Evolutionary conservation across 805 yeast genomes (phyloP).

Genomic region (Wickerhamiella bombiphila): DNA sequence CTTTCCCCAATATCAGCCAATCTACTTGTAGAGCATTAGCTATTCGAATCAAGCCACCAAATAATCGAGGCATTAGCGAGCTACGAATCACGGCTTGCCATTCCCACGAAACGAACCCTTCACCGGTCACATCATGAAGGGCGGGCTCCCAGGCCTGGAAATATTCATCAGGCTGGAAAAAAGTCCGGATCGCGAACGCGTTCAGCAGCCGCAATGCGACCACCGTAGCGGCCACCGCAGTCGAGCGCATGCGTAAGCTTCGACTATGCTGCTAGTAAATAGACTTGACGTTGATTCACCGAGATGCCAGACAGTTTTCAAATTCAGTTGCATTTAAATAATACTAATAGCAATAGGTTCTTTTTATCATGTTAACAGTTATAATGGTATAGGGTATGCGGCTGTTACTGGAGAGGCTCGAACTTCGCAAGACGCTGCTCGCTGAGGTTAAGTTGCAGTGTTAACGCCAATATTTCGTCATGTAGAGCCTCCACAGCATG

Average conservation of each 20-base stretch:
- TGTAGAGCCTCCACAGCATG: slow-evolving; percentile 44
- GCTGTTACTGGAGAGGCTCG: background rate
- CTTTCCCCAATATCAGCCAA: slow-evolving; percentile 37
- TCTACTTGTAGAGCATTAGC: slow-evolving; percentile 25
- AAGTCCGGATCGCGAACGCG: slow-evolving; percentile 51
- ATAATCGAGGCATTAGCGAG: slow-evolving; percentile 63
- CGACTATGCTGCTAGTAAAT: no score
- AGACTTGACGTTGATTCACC: no score
- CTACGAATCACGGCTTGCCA: slow-evolving; percentile 69
- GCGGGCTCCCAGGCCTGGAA: slow-evolving; percentile 93
- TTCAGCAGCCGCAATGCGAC: slow-evolving; percentile 35
- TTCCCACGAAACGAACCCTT: slow-evolving; percentile 89
- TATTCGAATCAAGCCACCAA: slow-evolving; percentile 32
- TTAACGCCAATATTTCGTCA: slow-evolving; percentile 49
- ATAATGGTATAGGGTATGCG: background rate
- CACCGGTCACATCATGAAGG: slow-evolving; percentile 54
- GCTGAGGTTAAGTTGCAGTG: slow-evolving; percentile 41
- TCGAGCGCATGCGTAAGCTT: no score
- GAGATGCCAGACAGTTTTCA: no score
- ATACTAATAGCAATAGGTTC: no score
- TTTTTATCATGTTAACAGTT: no score
- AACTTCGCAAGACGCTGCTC: slow-evolving; percentile 19
- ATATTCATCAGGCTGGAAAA: slow-evolving; percentile 92
- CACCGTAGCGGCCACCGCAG: background rate
- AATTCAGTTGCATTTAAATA: no score